These are phyloP conservation scores for Pichia deserticola DNA, from an alignment of 805 yeast genomes.

Conservation along the genomic window DNA sequence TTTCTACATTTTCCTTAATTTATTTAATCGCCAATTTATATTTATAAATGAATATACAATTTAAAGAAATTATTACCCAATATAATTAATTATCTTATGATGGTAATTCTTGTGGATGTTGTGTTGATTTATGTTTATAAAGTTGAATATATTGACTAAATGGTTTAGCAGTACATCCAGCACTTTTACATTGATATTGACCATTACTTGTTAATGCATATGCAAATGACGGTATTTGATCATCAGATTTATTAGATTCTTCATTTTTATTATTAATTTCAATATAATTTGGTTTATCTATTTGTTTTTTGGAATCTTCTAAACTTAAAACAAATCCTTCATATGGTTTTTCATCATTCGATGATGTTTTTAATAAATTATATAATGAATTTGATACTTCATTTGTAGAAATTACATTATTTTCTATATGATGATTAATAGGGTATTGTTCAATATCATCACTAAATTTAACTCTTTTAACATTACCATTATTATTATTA, in stretches of 20 bases:
- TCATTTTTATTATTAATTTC: background rate
- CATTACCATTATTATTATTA: background rate
- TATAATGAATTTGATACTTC: background rate
- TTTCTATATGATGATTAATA: background rate
- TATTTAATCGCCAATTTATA: too few relatives aligned
- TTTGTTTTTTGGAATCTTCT: too few relatives aligned
- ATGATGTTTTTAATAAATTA: too few relatives aligned
- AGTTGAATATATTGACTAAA: constrained; percentile 4
- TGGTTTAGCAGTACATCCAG: background rate
- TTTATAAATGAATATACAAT: too few relatives aligned
- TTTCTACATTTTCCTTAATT: too few relatives aligned
- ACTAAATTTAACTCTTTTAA: background rate
- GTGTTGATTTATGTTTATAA: constrained; percentile 1
- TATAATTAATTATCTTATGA: background rate
- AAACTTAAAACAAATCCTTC: too few relatives aligned
- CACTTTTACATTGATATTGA: background rate
- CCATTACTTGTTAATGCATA: background rate
- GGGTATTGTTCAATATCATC: background rate
- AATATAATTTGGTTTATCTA: too few relatives aligned
- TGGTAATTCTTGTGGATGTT: constrained; percentile 7
- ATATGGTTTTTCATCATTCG: too few relatives aligned
- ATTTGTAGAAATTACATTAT: background rate
- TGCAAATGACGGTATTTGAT: background rate
- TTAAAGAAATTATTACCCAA: too few relatives aligned
- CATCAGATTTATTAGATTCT: background rate